Evolutionary conservation across 1,139 yeast genomes (phyloP).

Genomic region (Kazachstania sp.): DNA sequence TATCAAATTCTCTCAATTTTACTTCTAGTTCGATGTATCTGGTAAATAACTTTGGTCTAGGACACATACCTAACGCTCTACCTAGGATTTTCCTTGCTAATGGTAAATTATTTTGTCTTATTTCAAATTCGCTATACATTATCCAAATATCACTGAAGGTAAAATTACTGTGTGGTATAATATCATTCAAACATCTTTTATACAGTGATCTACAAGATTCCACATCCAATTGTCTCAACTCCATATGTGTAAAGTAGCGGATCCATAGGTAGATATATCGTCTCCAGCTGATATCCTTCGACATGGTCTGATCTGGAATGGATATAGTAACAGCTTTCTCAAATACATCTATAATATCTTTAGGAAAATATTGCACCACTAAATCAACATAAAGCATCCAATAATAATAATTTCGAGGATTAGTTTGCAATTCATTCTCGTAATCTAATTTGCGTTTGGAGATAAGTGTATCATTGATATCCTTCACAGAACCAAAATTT

Average conservation of each 20-base stretch:
- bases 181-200: slow-evolving; percentile 37
- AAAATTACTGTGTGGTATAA: slow-evolving; percentile 51
- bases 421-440: slow-evolving; percentile 38
- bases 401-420: slow-evolving; percentile 57
- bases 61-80: slow-evolving; percentile 55
- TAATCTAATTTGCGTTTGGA: slow-evolving; percentile 50
- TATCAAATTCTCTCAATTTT: slow-evolving; percentile 60
- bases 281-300: slow-evolving; percentile 45
- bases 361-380: slow-evolving; percentile 30
- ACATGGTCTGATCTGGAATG: slow-evolving; percentile 30
- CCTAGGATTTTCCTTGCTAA: slow-evolving; percentile 69
- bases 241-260: slow-evolving; percentile 56
- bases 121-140: slow-evolving; percentile 60
- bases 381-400: slow-evolving; percentile 73
- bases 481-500: slow-evolving; percentile 48
- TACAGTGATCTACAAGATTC: slow-evolving; percentile 46
- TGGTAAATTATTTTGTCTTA: slow-evolving; percentile 46
- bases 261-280: slow-evolving; percentile 66
- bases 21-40: slow-evolving; percentile 50
- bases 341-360: slow-evolving; percentile 32
- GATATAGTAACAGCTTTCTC: slow-evolving; percentile 37
- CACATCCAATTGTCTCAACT: slow-evolving; percentile 39
- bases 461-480: slow-evolving; percentile 45
- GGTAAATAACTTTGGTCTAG: slow-evolving; percentile 51
- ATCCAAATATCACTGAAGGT: slow-evolving; percentile 74